Evolutionary conservation across 2,329 filamentous ascomycete genomes (phyloP), one percentile per base, ranked within the genome.

Genomic region (Triangularia verruculosa): DNA sequence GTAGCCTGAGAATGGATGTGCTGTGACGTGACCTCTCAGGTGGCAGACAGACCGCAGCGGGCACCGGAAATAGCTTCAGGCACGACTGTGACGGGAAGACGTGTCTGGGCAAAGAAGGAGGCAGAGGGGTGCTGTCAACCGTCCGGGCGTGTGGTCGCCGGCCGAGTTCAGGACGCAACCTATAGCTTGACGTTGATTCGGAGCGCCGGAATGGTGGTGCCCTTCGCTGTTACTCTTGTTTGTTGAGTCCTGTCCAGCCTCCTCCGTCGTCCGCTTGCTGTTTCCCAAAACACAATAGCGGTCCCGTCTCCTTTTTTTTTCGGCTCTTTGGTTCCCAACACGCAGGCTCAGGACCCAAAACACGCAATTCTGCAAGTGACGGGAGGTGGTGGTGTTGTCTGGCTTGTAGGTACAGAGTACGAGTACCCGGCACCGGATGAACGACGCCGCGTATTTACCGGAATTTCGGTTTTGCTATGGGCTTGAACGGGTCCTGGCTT

Each of bases 11-110:
- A 28, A 54, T 54, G 51, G 51, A 61, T 43, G 60, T 61, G 62
- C 60, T 67, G 67, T 68, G 67, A 67, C 65, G 67, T 66, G 67
- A 69, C 64, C 57, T 51, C 56, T 17, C n/a, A 30, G n/a, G 24
- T 32, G 54, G 39, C 30, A 61, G 34, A 13, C 17, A 39, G 54
- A 52, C 61, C 47, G 30, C 60, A 54, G 64, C 62, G 60, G 66
- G 62, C 57, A 47, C 51, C 61, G 59, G 66, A 67, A 66, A 67
- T 67, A 67, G 67, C 67, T 64, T 69, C 67, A 62, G 55, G 59
- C 51, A 47, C 54, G 39, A 32, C 39, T 22, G 51, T 28, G 25
- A 54, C 61, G 43, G 57, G 61, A 20, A 59, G 53, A 43, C 25
- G 54, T 54, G 51, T 34, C 20, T 39, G 13, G 34, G 34, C 34